Evolutionary conservation across 805 yeast species (phyloP).

Genomic region (Ascoidea asiatica): DNA sequence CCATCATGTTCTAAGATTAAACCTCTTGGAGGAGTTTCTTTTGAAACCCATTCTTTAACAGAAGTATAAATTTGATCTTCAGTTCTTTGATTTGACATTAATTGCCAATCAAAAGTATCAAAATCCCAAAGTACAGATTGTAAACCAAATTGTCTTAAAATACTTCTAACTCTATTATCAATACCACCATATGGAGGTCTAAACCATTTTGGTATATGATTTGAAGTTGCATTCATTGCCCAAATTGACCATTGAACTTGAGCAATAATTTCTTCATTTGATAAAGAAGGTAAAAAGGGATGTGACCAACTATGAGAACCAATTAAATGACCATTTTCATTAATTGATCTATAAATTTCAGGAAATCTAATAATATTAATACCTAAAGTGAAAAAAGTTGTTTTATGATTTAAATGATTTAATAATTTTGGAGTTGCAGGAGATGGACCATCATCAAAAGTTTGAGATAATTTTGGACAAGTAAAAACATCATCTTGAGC

Average conservation of each 20-base stretch:
- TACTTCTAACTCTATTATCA: conserved; percentile 73
- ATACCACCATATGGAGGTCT: conserved; percentile 96
- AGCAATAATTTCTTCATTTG: conserved; percentile 74
- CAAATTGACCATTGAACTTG: conserved; percentile 91
- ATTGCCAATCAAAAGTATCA: conserved; percentile 86
- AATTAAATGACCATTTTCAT: conserved; percentile 56
- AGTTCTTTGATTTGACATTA: conserved; percentile 37
- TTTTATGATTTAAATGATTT: conserved; percentile 32
- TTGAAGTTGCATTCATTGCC: conserved; percentile 94
- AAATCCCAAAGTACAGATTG: conserved; percentile 83
- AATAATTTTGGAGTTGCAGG: conserved; percentile 52
- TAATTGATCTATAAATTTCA: conserved; percentile 45
- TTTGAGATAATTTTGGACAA: conserved; percentile 66
- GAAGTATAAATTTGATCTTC: conserved; percentile 41
- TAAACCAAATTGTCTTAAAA: conserved; percentile 75
- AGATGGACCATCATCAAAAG: conserved; percentile 94
- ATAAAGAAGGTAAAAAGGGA: conserved; percentile 61
- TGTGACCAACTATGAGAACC: conserved; percentile 94
- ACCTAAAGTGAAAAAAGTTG: conserved; percentile 83
- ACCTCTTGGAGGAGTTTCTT: conserved; percentile 29
- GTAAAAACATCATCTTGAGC: conserved; percentile 64
- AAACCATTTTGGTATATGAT: conserved; percentile 82
- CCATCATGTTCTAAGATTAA: conserved; percentile 84
- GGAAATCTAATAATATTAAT: conserved; percentile 69
- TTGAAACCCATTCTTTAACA: conserved; percentile 34